A percentile compares a stretch with the other conserved stretches of the same genome.
phyloP scores from a whole-genome alignment of 2,329 filamentous ascomycete species.

The Ophiostoma sp. region DNA sequence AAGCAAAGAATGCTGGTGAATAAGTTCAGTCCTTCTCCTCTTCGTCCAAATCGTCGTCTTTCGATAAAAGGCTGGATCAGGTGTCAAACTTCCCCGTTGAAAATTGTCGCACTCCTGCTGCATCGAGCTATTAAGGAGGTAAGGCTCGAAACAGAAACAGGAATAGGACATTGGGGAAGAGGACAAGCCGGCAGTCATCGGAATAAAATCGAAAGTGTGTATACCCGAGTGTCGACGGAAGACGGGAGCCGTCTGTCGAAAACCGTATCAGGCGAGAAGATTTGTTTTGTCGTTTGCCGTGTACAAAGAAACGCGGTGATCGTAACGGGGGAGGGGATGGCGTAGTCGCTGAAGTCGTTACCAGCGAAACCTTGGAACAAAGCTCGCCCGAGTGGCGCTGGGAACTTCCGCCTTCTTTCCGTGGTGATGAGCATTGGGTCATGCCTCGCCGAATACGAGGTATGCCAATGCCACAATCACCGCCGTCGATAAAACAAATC shows the following conservation, averaged over 20 bases:
- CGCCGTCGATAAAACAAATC: constrained; percentile 3
- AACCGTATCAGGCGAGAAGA: neutral
- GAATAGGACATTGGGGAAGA: neutral
- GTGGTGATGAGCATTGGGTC: neutral
- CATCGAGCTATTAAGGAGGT: neutral
- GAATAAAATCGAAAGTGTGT: constrained; percentile 5
- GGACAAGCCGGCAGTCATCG: constrained; percentile 1
- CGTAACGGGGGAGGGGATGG: neutral
- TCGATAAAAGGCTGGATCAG: neutral
- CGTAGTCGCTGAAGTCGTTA: neutral
- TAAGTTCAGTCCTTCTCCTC: neutral
- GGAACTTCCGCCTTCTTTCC: neutral
- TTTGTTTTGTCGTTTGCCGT: constrained; percentile 8
- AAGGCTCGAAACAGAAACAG: neutral
- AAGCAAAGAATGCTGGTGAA: neutral
- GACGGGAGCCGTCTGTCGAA: neutral
- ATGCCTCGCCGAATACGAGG: neutral
- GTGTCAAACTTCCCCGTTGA: neutral
- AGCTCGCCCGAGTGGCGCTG: neutral
- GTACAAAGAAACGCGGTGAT: neutral
- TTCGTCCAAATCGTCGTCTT: constrained; percentile 8
- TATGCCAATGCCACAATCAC: neutral
- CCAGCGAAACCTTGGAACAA: neutral
- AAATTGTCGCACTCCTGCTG: neutral
- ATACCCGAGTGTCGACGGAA: neutral